Conservation (phyloP, 2,329 filamentous ascomycete genomes). For the Trichoderma harzianum region DNA sequence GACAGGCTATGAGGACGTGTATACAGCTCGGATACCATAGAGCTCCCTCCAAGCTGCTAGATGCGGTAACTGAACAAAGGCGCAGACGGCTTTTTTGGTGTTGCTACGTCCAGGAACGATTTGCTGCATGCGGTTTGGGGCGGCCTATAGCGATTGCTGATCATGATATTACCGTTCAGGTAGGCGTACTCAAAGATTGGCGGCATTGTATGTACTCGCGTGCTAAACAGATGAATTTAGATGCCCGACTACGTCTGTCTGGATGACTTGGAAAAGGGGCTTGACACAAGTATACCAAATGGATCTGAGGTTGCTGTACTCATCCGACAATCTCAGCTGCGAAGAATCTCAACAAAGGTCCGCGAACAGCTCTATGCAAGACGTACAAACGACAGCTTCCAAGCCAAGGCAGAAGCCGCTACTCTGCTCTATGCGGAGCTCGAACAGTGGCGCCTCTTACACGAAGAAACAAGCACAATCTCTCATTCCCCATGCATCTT, state of each 20-base stretch:
- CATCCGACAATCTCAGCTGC: background rate
- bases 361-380: background rate
- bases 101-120: background rate
- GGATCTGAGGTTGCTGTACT: background rate
- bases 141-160: background rate
- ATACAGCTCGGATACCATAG: background rate
- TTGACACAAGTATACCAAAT: background rate
- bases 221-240: background rate
- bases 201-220: background rate
- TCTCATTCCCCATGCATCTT: conserved; percentile 9
- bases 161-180: background rate
- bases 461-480: background rate
- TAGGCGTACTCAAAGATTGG: background rate
- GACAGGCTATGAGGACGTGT: background rate
- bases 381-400: background rate
- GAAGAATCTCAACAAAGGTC: background rate
- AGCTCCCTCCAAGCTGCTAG: background rate
- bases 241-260: background rate
- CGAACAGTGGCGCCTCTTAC: background rate
- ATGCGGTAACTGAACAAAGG: background rate
- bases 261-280: background rate
- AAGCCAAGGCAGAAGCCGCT: background rate
- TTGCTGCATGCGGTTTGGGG: background rate
- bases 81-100: background rate
- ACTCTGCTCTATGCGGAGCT: background rate